These are phyloP conservation scores for Agrocybe praecox DNA, from an alignment of 768 basidiomycete genomes.

Conservation along the genomic window DNA sequence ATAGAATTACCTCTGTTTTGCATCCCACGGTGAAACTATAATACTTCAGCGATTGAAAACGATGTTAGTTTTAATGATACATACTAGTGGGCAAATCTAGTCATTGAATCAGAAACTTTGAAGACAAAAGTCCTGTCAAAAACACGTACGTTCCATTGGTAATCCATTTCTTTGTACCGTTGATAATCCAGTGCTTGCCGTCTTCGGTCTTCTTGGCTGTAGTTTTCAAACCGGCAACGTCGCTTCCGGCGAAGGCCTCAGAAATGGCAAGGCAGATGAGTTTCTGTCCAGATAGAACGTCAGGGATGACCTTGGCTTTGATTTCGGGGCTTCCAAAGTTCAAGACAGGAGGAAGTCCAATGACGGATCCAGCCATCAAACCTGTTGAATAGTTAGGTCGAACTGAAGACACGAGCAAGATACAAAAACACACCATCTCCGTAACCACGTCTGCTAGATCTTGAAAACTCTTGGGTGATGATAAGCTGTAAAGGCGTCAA, in stretches of 20 bases:
- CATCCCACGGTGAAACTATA: conserved; percentile 68
- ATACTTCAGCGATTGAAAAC: background rate
- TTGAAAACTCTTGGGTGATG: conserved; percentile 74
- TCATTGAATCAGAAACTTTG: background rate
- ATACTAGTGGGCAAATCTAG: conserved; percentile 47
- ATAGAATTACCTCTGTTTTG: conserved; percentile 48
- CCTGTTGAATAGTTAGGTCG: conserved; percentile 25
- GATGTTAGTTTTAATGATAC: conserved; percentile 15
- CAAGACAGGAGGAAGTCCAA: conserved; percentile 82
- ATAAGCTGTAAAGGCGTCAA: conserved; percentile 51
- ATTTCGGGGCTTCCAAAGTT: conserved; percentile 74
- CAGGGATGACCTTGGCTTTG: conserved; percentile 57
- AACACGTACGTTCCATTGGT: conserved; percentile 64
- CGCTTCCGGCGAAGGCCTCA: conserved; percentile 87
- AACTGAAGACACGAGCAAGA: background rate
- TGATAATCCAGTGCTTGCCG: conserved; percentile 81
- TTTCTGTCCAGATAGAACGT: conserved; percentile 72
- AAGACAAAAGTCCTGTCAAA: background rate
- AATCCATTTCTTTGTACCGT: conserved; percentile 85
- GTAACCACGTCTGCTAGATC: conserved; percentile 77
- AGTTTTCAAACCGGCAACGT: conserved; percentile 76
- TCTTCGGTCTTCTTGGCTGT: conserved; percentile 77
- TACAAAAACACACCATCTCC: conserved; percentile 57
- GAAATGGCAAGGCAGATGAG: conserved; percentile 86
- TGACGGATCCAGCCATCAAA: conserved; percentile 73